Base-by-base conservation (phyloP, 345 rosid genomes). In the Abelmoschus esculentus region DNA sequence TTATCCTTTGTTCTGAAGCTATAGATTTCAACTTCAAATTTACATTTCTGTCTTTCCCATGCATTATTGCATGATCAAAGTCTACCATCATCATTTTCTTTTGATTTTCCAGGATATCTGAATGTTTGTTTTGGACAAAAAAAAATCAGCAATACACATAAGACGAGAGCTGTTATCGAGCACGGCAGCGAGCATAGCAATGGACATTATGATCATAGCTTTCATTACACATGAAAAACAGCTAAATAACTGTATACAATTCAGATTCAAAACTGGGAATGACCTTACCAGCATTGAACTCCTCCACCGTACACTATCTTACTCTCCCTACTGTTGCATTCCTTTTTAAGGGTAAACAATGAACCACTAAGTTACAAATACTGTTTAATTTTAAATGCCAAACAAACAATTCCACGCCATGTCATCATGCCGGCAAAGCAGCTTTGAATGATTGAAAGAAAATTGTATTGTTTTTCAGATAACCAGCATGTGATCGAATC, bases 401-500 rank as follows among this genome's bases (percentile, higher is more conserved):
- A 54, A 18, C 9, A 18, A 5, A 2, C 29, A 32, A 10, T 32
- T 32, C 61, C 70, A 12, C 18, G 47, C 1, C 36, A 34, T 3
- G 36, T 34, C 36, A 6, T 49, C 34, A 14, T 53, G 47, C 49
- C 61, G 13, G 49, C 28, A 12, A 31, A 10, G 12, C 32, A 34
- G 46, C 31, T 54, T 34, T 11, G 49, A 52, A 67, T 17, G 18
- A 57, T 1, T 1, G 31, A 42, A 5, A 47, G 69, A 65, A 61
- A 17, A 3, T 64, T 63, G 19, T 12, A 11, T 3, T 18, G 6
- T 11, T 1, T 0, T 64, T 79, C 74, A 85, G 80, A 80, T 89
- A 58, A 86, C 83, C 75, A 88, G 74, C 96, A 85, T 82, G 77
- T 90, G 99, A 50, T 90, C 98, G 57, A 91, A 91, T 67, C 91